These are phyloP conservation scores for Yamadazyma membranifaciens DNA, from an alignment of 1,139 yeast species.

Conservation along the genomic window DNA sequence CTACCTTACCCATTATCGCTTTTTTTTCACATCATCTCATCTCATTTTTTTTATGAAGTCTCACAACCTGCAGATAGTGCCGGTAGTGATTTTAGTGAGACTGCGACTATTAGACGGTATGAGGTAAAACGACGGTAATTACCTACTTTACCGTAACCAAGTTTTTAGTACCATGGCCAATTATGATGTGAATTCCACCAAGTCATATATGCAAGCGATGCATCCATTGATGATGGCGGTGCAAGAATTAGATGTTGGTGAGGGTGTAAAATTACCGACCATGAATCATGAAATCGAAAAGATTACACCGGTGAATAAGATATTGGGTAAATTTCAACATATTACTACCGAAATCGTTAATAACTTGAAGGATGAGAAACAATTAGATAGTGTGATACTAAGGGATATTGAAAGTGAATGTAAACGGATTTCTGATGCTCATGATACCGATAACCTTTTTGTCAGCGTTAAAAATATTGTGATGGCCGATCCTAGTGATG, in stretches of 20 bases:
- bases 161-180: slow-evolving; percentile 18
- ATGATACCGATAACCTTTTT: slow-evolving; percentile 24
- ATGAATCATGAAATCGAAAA: slow-evolving; percentile 34
- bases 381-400: slow-evolving; percentile 13
- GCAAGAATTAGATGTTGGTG: slow-evolving; percentile 24
- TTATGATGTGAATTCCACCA: slow-evolving; percentile 59
- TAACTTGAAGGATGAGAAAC: slow-evolving; percentile 22
- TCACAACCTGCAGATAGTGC: neutral
- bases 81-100: neutral
- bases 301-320: slow-evolving; percentile 25
- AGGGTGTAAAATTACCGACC: slow-evolving; percentile 24
- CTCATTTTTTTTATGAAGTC: slow-evolving; percentile 11
- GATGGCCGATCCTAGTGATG: slow-evolving; percentile 43
- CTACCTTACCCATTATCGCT: slow-evolving; percentile 13
- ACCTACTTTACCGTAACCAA: no score
- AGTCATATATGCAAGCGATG: slow-evolving; percentile 80
- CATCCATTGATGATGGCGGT: slow-evolving; percentile 56
- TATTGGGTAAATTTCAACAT: slow-evolving; percentile 29
- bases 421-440: slow-evolving; percentile 24
- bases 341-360: slow-evolving; percentile 34
- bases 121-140: no score
- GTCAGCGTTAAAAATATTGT: slow-evolving; percentile 26
- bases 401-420: slow-evolving; percentile 28
- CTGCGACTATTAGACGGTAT: neutral
- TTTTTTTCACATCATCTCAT: slow-evolving; percentile 24